Conservation (phyloP, 306 rosid species). For the Abrus pulchellus region DNA sequence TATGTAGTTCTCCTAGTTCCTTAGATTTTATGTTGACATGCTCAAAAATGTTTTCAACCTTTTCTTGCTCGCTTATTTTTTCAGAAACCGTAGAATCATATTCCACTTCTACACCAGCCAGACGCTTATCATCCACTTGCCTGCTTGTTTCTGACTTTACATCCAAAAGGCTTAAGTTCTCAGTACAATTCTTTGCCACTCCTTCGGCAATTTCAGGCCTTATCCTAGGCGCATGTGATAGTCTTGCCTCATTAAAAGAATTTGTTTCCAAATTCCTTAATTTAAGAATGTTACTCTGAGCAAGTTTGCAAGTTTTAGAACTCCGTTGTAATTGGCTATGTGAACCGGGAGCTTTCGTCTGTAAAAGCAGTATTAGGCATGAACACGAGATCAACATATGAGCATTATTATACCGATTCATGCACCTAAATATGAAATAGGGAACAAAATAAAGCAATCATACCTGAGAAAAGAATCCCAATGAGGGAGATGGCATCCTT, state of each 20-base stretch:
- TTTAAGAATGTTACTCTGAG: constrained; percentile 52
- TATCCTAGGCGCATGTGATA: constrained; percentile 48
- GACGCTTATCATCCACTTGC: constrained; percentile 43
- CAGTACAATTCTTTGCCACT: constrained; percentile 38
- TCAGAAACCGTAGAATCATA: constrained; percentile 37
- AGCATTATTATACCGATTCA: constrained; percentile 29
- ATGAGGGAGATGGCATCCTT: constrained; percentile 95
- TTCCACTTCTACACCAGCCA: constrained; percentile 40
- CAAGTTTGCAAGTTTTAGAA: constrained; percentile 57
- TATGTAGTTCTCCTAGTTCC: constrained; percentile 49
- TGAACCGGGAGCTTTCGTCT: constrained; percentile 66
- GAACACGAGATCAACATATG: constrained; percentile 30
- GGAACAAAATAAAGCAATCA: constrained; percentile 34
- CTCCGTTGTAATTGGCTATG: constrained; percentile 51
- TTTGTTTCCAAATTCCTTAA: constrained; percentile 48
- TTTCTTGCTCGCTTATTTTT: constrained; percentile 36
- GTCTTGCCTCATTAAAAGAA: constrained; percentile 50
- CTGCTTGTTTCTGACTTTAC: constrained; percentile 49
- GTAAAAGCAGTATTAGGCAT: constrained; percentile 40
- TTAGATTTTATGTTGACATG: constrained; percentile 31
- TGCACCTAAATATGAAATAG: constrained; percentile 27
- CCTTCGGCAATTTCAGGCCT: constrained; percentile 45
- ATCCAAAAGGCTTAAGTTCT: constrained; percentile 39
- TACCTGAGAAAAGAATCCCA: constrained; percentile 87
- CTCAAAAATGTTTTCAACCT: constrained; percentile 41